phyloP scores from a whole-genome alignment of 257 asterid genomes.

The Striga asiatica region DNA sequence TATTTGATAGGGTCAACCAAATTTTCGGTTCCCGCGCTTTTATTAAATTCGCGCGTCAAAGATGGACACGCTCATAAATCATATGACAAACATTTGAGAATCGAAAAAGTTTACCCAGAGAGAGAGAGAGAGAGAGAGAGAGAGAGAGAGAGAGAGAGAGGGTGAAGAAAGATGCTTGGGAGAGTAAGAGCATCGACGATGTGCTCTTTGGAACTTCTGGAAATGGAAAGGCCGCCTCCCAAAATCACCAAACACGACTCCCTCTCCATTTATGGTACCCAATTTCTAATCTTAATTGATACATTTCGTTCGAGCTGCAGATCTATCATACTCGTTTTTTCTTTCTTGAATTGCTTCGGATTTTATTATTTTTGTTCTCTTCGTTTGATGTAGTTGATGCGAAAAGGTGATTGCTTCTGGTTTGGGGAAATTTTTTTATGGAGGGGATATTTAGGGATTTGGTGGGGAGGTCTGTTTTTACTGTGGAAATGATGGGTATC shows the following conservation, averaged over 20 bases:
- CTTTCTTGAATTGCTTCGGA: neutral
- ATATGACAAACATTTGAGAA: neutral
- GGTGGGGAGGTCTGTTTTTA: no score
- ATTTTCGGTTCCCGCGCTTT: neutral
- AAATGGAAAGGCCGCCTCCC: conserved; percentile 46
- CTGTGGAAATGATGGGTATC: no score
- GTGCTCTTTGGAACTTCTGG: conserved; percentile 46
- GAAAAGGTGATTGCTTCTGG: neutral
- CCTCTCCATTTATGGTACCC: conserved; percentile 72
- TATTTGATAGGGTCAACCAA: no score
- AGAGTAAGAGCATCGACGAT: conserved; percentile 49
- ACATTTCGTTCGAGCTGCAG: neutral
- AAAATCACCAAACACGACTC: conserved; percentile 64
- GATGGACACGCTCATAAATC: neutral
- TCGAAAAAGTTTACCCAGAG: neutral
- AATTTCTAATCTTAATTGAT: neutral
- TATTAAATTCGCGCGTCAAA: neutral
- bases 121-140: neutral
- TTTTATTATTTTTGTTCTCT: neutral
- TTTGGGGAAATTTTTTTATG: neutral
- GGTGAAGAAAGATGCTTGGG: conserved; percentile 33
- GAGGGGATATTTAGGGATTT: no score
- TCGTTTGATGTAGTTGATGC: neutral
- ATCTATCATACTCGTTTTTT: neutral
- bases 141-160: neutral